phyloP scores from a whole-genome alignment of 176 grass and related monocot species.

The Zea luxurians region DNA sequence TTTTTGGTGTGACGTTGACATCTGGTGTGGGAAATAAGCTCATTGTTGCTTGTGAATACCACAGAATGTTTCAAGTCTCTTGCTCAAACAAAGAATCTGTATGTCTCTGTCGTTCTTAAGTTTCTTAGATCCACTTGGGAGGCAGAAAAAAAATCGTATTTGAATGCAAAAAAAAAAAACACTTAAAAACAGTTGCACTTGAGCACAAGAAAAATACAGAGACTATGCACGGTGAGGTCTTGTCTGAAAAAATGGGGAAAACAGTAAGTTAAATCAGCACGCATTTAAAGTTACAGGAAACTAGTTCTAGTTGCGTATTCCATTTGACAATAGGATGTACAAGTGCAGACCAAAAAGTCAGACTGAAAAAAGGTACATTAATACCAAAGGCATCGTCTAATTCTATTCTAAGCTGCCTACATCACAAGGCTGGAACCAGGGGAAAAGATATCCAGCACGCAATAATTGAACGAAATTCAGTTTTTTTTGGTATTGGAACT shows the following conservation, averaged over 20 bases:
- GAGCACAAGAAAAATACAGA: conserved; percentile 32
- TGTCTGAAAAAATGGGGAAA: neutral
- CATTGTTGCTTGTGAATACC: conserved; percentile 12
- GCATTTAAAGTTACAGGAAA: conserved; percentile 28
- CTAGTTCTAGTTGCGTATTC: conserved; percentile 1
- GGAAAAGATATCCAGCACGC: neutral
- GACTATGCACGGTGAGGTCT: neutral
- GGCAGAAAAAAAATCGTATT: neutral
- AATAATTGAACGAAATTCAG: neutral
- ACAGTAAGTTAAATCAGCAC: neutral
- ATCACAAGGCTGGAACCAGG: conserved; percentile 13
- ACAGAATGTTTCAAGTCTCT: conserved; percentile 36
- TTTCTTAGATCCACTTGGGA: conserved; percentile 23
- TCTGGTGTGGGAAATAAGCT: conserved; percentile 28
- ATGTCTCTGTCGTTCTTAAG: conserved; percentile 17
- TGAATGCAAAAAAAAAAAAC: conserved; percentile 14
- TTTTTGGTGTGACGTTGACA: conserved; percentile 2
- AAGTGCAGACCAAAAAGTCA: conserved; percentile 1
- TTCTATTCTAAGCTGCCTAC: neutral
- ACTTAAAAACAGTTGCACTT: conserved; percentile 38
- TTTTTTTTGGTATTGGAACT: neutral
- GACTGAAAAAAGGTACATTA: conserved; percentile 15
- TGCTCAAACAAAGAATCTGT: conserved; percentile 36
- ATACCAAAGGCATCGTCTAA: neutral
- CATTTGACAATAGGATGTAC: conserved; percentile 5